Base-by-base conservation (phyloP, 768 basidiomycete genomes). In the Gloeostereum incarnatum region DNA sequence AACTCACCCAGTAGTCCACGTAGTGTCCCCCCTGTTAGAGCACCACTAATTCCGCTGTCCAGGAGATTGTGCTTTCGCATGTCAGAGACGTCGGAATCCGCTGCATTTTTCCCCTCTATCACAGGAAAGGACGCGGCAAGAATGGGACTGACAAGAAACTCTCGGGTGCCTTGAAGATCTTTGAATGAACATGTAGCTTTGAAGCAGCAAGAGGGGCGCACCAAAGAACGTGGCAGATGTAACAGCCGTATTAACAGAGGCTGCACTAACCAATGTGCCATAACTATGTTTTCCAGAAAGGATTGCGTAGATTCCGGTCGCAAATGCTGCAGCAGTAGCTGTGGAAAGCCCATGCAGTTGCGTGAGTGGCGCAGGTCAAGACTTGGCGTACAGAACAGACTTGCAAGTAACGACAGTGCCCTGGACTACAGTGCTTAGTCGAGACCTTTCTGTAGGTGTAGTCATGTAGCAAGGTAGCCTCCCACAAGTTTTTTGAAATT, bases 181-280 rank as follows among this genome's bases (percentile, higher is more conserved):
- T 24, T 44, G 33, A 36, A 35, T 46, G 19, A 39, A 17, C 11
- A 39, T 6, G 35, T 31, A 6, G 30, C 36, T 14, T 21, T 26
- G 14, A 32, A 21, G 5, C 30, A 20, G 41, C n/a, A 1, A 26
- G 22, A 7, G 10, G 7, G 21, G 62, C 81, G 38, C 42, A 90
- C 90, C 70, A 57, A 92, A 91, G 60, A 92, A 92, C 0, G 78
- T 71, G 6, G 75, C 66, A 5, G 83, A 78, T 7, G 75, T 80
- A 13, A 89, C 60, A 17, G 76, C 78, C 32, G 78, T 76, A 51
- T 91, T 91, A 16, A 84, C 45, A 13, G 75, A 79, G 41, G 88
- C 73, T 25, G 76, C 70, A 8, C 70, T 49, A 21, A 78, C 70
- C 14, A 80, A 55, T 6, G 6, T n/a, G 36, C 36, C 24, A n/a